Conservation (phyloP, 2,329 filamentous ascomycete species). For the Alternaria ethzedia region DNA sequence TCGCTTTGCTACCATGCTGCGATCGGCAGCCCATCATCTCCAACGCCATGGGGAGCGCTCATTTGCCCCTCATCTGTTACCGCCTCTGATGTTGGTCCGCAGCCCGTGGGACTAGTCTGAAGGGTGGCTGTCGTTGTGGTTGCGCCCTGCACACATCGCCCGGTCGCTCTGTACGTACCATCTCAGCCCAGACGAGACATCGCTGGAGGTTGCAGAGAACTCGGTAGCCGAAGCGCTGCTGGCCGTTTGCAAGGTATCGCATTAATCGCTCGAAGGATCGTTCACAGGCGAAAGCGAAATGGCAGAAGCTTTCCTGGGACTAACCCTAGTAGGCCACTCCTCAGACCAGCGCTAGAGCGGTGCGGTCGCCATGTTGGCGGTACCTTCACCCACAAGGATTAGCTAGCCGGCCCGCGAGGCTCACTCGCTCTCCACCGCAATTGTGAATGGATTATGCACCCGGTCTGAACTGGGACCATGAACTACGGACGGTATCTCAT, state of each 20-base stretch:
- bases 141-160: neutral
- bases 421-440: conserved; percentile 43
- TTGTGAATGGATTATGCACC: conserved; percentile 46
- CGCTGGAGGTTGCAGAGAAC: conserved; percentile 20
- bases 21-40: conserved; percentile 35
- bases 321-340: conserved; percentile 32
- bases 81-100: conserved; percentile 40
- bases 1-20: conserved; percentile 23
- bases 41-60: conserved; percentile 30
- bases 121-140: conserved; percentile 14
- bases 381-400: conserved; percentile 36
- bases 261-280: conserved; percentile 21
- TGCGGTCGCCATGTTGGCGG: conserved; percentile 40
- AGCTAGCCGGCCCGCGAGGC: conserved; percentile 39
- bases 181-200: neutral
- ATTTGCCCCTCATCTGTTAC: conserved; percentile 28
- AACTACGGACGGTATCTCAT: conserved; percentile 31
- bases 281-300: conserved; percentile 16
- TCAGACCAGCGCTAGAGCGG: conserved; percentile 34
- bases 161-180: neutral
- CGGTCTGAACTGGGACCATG: conserved; percentile 32
- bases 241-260: conserved; percentile 16
- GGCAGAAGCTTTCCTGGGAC: conserved; percentile 29
- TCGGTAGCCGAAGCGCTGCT: conserved; percentile 18
- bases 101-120: conserved; percentile 8